Evolutionary conservation across 768 basidiomycete genomes (phyloP), one percentile per base, ranked within the genome.

Genomic region (Clitopilus passeckerianus): DNA sequence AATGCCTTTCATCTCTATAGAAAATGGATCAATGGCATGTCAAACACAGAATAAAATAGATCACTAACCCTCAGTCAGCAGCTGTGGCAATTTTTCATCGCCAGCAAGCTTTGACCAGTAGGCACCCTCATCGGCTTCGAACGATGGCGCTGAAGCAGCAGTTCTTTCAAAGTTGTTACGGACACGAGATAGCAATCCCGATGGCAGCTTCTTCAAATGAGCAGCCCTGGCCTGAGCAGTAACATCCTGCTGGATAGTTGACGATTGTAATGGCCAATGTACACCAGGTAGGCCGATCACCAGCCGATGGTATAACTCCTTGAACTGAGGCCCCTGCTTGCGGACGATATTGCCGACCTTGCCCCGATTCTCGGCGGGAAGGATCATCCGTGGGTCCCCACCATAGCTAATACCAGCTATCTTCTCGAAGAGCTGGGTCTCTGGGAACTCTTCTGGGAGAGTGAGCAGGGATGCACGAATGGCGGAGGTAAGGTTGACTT

Each of bases 301-400:
- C 14, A 92, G 77, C 24, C 87, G 82, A 69, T 86, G 85, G 77
- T 98, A 98, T 59, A 98, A 75, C 68, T 91, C 90, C 59, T 84
- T 83, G 74, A 98, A 98, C 71, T 95, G 92, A 16, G 81, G 80
- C 16, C 80, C 78, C 75, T 97, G 93, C 55, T 85, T 86, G 58
- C 79, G 77, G 43, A 98, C 95, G 65, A 99, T 98, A 72, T 98
- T 98, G 53, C 77, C 76, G n/a, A 99, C 89, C 75, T 99, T 99
- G 61, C 84, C 80, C 27, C 95, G 87, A 74, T 98, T 97, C 80
- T 99, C 97, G 0, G 87, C 94, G 1, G 95, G 95, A 5, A 95
- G 83, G 53, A 90, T 64, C 97, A 99, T 99, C 50, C 97, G 86
- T 33, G 93, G 92, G 69, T 99, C 95, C 18, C 95, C 95, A 43